phyloP scores from a whole-genome alignment of 345 rosid species.

The Populus simonii region DNA sequence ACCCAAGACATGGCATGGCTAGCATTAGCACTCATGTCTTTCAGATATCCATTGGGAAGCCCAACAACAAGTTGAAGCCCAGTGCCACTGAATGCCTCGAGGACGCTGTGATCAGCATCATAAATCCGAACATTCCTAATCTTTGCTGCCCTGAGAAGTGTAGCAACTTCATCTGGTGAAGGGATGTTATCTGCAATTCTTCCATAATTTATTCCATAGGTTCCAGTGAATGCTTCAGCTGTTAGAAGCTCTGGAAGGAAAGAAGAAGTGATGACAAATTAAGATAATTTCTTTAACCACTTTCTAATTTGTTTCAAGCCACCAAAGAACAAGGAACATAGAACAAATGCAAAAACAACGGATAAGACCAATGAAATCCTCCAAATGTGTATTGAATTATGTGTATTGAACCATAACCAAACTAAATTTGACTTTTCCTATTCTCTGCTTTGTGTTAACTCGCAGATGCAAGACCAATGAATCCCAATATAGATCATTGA shows the following conservation, averaged over 20 bases:
- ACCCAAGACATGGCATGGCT: constrained; percentile 86
- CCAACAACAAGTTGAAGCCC: constrained; percentile 88
- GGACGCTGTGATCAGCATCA: constrained; percentile 84
- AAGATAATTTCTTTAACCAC: constrained; percentile 4
- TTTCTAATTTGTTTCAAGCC: constrained; percentile 8
- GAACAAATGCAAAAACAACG: not conserved
- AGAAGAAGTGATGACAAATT: not conserved
- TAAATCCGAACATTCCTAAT: constrained; percentile 84
- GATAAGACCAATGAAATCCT: not conserved
- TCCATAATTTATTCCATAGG: constrained; percentile 96
- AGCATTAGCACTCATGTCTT: constrained; percentile 63
- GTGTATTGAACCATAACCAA: not conserved
- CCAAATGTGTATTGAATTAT: not conserved
- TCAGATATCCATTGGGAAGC: constrained; percentile 66
- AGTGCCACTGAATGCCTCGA: constrained; percentile 78
- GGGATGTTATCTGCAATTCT: constrained; percentile 91
- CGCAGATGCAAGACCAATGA: not conserved
- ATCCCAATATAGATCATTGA: not conserved
- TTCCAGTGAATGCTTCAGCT: constrained; percentile 67
- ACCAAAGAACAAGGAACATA: not conserved
- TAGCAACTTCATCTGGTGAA: constrained; percentile 80
- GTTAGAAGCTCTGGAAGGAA: constrained; percentile 39
- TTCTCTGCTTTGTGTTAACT: not conserved
- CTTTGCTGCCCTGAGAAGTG: constrained; percentile 73
- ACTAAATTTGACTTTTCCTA: not conserved